These are phyloP conservation scores for Termitomyces sp. DNA, from an alignment of 768 basidiomycete species.

Conservation along the genomic window DNA sequence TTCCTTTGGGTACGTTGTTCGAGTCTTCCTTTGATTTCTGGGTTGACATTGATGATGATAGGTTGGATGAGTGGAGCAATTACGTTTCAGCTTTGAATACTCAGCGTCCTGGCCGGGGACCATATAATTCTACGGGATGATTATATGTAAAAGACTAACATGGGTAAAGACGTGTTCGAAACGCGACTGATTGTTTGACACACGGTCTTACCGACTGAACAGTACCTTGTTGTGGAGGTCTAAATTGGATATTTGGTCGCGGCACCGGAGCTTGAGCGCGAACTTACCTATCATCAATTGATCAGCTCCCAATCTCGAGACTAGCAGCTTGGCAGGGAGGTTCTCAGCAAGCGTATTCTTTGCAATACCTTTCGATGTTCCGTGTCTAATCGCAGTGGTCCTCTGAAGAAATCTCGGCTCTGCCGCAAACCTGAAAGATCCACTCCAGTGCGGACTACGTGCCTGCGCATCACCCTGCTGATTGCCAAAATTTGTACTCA, in stretches of 20 bases:
- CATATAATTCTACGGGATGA: slow-evolving; percentile 1
- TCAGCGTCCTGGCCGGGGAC: background rate
- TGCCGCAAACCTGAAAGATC: no score
- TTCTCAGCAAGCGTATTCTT: background rate
- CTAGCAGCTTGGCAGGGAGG: background rate
- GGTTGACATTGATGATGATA: slow-evolving; percentile 10
- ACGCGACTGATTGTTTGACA: background rate
- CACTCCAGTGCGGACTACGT: no score
- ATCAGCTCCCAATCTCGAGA: no score
- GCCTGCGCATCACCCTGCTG: no score
- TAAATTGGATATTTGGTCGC: no score
- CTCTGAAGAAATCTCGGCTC: no score
- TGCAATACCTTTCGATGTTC: no score
- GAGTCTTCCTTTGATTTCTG: background rate
- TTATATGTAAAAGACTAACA: background rate
- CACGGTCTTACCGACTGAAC: background rate
- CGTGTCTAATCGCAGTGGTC: no score
- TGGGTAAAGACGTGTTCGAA: background rate
- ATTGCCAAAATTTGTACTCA: no score
- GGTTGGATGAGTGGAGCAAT: slow-evolving; percentile 37
- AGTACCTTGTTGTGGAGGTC: background rate
- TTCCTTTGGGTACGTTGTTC: slow-evolving; percentile 50
- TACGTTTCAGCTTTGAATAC: slow-evolving; percentile 32
- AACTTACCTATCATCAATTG: no score
- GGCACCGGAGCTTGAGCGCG: no score